Conservation (phyloP, 148 eudicot species). For the Nyssa sinensis region DNA sequence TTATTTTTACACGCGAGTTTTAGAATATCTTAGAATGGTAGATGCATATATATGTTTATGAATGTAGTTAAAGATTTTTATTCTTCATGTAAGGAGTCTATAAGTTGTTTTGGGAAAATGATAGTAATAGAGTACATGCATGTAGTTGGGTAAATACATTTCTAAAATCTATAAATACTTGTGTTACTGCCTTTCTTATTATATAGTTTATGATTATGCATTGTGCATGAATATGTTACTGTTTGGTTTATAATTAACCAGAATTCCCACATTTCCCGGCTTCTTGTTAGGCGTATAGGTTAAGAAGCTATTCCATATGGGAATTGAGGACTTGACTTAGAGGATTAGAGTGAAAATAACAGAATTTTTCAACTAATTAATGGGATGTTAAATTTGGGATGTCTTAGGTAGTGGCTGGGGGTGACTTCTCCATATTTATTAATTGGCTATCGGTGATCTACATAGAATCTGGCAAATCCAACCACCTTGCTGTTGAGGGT, state of each 20-base stretch:
- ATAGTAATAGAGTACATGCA: too few relatives aligned
- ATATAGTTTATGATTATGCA: not conserved
- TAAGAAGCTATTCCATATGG: not conserved
- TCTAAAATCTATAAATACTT: too few relatives aligned
- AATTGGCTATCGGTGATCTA: not conserved
- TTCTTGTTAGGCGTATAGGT: not conserved
- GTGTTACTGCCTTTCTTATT: slow-evolving; percentile 25
- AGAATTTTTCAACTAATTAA: not conserved
- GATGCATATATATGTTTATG: too few relatives aligned
- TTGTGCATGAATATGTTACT: not conserved
- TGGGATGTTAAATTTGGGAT: not conserved
- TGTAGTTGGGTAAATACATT: too few relatives aligned
- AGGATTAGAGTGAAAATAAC: not conserved
- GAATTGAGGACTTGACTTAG: not conserved
- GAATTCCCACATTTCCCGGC: not conserved
- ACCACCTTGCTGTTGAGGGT: slow-evolving; percentile 88
- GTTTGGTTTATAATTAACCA: not conserved
- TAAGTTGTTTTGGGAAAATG: too few relatives aligned
- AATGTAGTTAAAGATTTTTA: too few relatives aligned
- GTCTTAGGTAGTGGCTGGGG: not conserved
- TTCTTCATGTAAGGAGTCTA: too few relatives aligned
- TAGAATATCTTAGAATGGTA: too few relatives aligned
- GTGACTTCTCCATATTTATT: not conserved
- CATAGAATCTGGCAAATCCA: slow-evolving; percentile 85
- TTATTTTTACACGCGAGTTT: too few relatives aligned